Evolutionary conservation across 441 rosid genomes (phyloP).

Genomic region (Gossypium gossypioides): DNA sequence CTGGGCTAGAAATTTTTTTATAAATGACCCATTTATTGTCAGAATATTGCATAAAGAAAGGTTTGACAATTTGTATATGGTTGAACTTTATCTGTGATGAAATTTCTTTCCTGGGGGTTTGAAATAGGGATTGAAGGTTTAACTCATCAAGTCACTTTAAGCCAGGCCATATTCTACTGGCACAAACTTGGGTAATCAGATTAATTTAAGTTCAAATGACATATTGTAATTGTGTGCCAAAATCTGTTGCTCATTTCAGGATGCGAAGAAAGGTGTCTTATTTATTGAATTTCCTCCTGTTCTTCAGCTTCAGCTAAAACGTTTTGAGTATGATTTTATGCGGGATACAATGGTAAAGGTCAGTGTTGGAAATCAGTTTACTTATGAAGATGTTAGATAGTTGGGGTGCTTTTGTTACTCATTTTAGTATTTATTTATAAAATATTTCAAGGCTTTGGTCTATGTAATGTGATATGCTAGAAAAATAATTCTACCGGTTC

Average conservation of each 20-base stretch:
- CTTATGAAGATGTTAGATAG: slow-evolving; percentile 6
- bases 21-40: neutral
- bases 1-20: neutral
- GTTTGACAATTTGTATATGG: neutral
- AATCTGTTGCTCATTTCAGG: slow-evolving; percentile 37
- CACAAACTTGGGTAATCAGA: neutral
- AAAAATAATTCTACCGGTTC: neutral
- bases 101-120: neutral
- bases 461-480: neutral
- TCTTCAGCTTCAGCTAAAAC: slow-evolving; percentile 89
- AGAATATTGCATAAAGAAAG: neutral
- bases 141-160: neutral
- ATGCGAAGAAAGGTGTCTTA: slow-evolving; percentile 88
- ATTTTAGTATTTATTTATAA: neutral
- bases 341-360: slow-evolving; percentile 96
- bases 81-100: neutral
- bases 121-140: slow-evolving; percentile 1
- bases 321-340: slow-evolving; percentile 90
- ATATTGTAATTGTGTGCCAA: neutral
- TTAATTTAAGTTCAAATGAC: neutral
- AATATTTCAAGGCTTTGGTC: neutral
- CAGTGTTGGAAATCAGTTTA: slow-evolving; percentile 20
- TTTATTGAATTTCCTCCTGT: slow-evolving; percentile 94
- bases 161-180: neutral
- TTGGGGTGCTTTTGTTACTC: slow-evolving; percentile 1